Evolutionary conservation across 306 rosid genomes (phyloP).

Genomic region (Rosa persica): DNA sequence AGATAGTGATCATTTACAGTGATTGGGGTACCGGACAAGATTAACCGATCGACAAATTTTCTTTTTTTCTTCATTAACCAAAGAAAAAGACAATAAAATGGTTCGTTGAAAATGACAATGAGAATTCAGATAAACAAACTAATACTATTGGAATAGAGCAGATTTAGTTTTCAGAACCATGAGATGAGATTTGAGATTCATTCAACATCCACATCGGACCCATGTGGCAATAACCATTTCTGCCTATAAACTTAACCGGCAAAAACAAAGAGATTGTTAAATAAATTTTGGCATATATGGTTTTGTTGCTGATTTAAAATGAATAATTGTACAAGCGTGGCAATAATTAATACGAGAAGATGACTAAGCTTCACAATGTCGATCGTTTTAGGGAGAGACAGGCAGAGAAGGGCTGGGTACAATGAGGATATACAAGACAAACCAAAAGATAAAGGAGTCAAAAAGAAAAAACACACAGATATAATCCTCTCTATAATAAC

Average conservation of each 20-base stretch:
- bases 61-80: too few species aligned
- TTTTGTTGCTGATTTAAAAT: constrained; percentile 10
- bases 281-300: constrained; percentile 4
- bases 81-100: too few species aligned
- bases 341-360: constrained; percentile 21
- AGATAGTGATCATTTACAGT: neutral
- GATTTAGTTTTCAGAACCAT: neutral
- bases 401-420: neutral
- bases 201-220: neutral
- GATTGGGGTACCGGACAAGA: neutral
- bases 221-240: constrained; percentile 14
- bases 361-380: constrained; percentile 29
- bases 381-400: neutral
- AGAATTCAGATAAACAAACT: too few species aligned
- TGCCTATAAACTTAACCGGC: constrained; percentile 5
- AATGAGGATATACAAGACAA: constrained; percentile 7
- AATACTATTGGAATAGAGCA: too few species aligned
- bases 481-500: neutral
- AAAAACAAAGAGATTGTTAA: neutral
- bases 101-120: too few species aligned
- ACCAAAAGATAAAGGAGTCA: neutral
- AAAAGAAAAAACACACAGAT: neutral
- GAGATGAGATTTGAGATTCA: constrained; percentile 4
- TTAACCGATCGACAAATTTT: neutral
- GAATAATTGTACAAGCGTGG: constrained; percentile 31